These are phyloP conservation scores for Xylariaceae sp. DNA, from an alignment of 2,329 filamentous ascomycete genomes.

Conservation along the genomic window DNA sequence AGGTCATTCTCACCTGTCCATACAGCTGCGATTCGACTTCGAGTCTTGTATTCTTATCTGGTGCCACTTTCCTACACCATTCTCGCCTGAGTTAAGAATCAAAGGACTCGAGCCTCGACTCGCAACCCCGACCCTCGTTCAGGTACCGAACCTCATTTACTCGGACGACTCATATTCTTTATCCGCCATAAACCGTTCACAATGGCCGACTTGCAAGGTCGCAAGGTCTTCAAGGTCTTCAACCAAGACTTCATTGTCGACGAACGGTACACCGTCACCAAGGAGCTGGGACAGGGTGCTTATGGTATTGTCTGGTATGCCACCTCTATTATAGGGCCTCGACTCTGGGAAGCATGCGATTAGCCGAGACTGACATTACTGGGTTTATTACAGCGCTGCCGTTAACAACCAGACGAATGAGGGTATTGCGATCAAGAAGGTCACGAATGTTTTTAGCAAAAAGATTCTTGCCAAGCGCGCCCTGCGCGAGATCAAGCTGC, in stretches of 20 bases:
- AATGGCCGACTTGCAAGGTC: slow-evolving; percentile 34
- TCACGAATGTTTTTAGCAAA: slow-evolving; percentile 99
- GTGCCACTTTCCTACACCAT: neutral
- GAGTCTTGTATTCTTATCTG: neutral
- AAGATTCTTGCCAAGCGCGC: slow-evolving; percentile 99
- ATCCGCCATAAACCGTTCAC: slow-evolving; percentile 1
- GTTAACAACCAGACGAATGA: slow-evolving; percentile 87
- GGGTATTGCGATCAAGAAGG: slow-evolving; percentile 97
- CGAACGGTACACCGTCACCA: slow-evolving; percentile 96
- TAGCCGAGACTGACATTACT: slow-evolving; percentile 6
- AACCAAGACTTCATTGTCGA: slow-evolving; percentile 99
- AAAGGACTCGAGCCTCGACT: slow-evolving; percentile 1
- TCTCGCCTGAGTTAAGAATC: neutral
- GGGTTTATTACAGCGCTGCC: slow-evolving; percentile 61
- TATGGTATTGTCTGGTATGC: slow-evolving; percentile 97
- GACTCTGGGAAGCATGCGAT: neutral
- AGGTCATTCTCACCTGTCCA: slow-evolving; percentile 1
- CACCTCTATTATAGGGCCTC: neutral
- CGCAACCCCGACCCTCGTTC: neutral
- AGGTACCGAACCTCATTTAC: neutral
- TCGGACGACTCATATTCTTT: neutral
- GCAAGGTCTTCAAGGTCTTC: slow-evolving; percentile 97
- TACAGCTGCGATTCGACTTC: neutral
- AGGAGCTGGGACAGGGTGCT: slow-evolving; percentile 95
- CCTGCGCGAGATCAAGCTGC: slow-evolving; percentile 93